These are phyloP conservation scores for Nectriaceae sp. DNA, from an alignment of 2,329 filamentous ascomycete genomes.

Conservation along the genomic window DNA sequence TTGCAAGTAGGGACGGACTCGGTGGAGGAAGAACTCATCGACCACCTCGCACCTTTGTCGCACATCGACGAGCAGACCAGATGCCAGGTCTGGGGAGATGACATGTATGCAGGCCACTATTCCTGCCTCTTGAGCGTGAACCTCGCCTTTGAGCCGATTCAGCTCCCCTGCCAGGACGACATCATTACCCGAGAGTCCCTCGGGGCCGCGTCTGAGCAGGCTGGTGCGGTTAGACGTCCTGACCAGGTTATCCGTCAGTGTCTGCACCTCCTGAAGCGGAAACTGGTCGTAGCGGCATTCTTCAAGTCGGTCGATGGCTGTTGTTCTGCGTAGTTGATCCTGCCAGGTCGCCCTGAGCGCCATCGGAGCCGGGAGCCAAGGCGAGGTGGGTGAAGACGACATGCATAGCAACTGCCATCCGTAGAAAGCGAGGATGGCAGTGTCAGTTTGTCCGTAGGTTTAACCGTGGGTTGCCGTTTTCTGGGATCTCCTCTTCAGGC, in stretches of 20 bases:
- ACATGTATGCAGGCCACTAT: slow-evolving; percentile 13
- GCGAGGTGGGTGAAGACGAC: too few species aligned
- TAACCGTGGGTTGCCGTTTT: too few species aligned
- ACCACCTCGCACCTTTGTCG: slow-evolving; percentile 2
- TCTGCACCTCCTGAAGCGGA: slow-evolving; percentile 8
- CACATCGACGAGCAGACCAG: slow-evolving; percentile 5
- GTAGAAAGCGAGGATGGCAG: too few species aligned
- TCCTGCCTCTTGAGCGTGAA: slow-evolving; percentile 7
- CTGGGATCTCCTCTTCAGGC: too few species aligned
- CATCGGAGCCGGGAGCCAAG: too few species aligned
- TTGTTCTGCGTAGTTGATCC: slow-evolving; percentile 10
- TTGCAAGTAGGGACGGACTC: slow-evolving; percentile 13
- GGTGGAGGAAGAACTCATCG: slow-evolving; percentile 4
- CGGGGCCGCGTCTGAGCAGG: slow-evolving; percentile 4
- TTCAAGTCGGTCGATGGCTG: slow-evolving; percentile 7
- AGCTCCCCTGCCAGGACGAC: slow-evolving; percentile 5
- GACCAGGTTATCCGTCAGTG: slow-evolving; percentile 7
- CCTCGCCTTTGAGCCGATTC: slow-evolving; percentile 4
- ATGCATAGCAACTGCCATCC: too few species aligned
- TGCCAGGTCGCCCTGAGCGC: slow-evolving; percentile 10
- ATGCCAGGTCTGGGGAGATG: slow-evolving; percentile 4
- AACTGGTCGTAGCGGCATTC: slow-evolving; percentile 11
- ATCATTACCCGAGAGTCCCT: neutral
- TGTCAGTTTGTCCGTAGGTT: too few species aligned
- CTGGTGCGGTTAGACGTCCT: neutral